Evolutionary conservation across 2,329 filamentous ascomycete genomes (phyloP).

Genomic region (Alternaria gaisen): DNA sequence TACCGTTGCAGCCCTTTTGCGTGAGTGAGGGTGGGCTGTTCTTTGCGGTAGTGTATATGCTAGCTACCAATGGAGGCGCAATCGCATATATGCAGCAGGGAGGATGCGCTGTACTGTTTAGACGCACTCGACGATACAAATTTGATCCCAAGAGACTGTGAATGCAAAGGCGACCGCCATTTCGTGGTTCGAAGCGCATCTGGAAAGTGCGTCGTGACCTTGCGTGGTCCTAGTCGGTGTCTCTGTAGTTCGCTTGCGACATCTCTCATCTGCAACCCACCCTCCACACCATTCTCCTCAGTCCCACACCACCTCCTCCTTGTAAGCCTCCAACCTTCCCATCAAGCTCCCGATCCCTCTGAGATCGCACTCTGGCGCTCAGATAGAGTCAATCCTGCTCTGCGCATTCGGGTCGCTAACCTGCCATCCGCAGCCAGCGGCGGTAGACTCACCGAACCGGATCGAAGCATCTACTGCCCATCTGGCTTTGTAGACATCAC

Average conservation of each 20-base stretch:
- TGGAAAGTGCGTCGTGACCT: slow-evolving; percentile 35
- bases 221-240: slow-evolving; percentile 39
- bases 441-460: slow-evolving; percentile 45
- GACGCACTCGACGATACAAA: slow-evolving; percentile 10
- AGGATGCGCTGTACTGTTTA: slow-evolving; percentile 24
- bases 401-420: slow-evolving; percentile 43
- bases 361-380: slow-evolving; percentile 23
- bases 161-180: slow-evolving; percentile 30
- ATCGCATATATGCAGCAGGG: slow-evolving; percentile 23
- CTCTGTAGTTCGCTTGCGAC: slow-evolving; percentile 38
- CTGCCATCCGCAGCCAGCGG: slow-evolving; percentile 45
- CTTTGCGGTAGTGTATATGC: slow-evolving; percentile 18
- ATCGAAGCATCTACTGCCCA: slow-evolving; percentile 42
- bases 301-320: slow-evolving; percentile 36
- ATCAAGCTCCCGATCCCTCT: slow-evolving; percentile 24
- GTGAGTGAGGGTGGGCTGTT: slow-evolving; percentile 22
- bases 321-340: slow-evolving; percentile 34
- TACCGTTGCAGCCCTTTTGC: slow-evolving; percentile 28
- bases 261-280: slow-evolving; percentile 34
- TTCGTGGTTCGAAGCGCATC: slow-evolving; percentile 24
- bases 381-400: slow-evolving; percentile 20
- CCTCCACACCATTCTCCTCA: slow-evolving; percentile 35
- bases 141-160: slow-evolving; percentile 19
- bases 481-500: slow-evolving; percentile 34
- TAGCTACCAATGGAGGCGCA: slow-evolving; percentile 24